Conservation (phyloP, 108 stramenopile genomes). For the Fragilaria radians region DNA sequence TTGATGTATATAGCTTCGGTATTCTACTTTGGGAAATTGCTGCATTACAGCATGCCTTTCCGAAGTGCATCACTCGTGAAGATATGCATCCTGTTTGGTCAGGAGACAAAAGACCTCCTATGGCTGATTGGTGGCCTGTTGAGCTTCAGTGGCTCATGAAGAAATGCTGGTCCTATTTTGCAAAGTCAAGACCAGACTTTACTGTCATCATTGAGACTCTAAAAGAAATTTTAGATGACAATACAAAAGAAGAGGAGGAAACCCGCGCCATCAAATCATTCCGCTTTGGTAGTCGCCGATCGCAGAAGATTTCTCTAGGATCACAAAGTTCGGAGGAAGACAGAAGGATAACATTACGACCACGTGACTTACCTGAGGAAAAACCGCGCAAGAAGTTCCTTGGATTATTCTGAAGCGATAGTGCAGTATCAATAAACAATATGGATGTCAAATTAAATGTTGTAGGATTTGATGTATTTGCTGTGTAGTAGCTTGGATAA, state of each 20-base stretch:
- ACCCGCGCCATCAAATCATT: not conserved
- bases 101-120: constrained; percentile 46
- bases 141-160: constrained; percentile 44
- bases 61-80: constrained; percentile 20
- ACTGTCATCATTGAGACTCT: constrained; percentile 18
- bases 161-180: constrained; percentile 43
- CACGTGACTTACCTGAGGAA: not conserved
- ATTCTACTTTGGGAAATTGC: constrained; percentile 61
- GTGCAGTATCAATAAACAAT: too few relatives aligned
- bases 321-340: not conserved
- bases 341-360: not conserved
- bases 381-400: not conserved
- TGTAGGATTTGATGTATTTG: too few relatives aligned
- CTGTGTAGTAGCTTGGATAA: too few relatives aligned
- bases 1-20: constrained; percentile 71
- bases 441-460: too few relatives aligned
- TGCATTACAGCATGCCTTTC: constrained; percentile 48
- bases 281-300: not conserved
- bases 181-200: constrained; percentile 41
- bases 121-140: constrained; percentile 44
- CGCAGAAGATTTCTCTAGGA: not conserved
- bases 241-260: not conserved
- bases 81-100: constrained; percentile 46
- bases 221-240: not conserved
- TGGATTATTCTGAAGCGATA: not conserved